A percentile compares a stretch with the other conserved stretches of the same genome.
Conservation (phyloP, 305 asterid genomes). For the Fraxinus sp. region DNA sequence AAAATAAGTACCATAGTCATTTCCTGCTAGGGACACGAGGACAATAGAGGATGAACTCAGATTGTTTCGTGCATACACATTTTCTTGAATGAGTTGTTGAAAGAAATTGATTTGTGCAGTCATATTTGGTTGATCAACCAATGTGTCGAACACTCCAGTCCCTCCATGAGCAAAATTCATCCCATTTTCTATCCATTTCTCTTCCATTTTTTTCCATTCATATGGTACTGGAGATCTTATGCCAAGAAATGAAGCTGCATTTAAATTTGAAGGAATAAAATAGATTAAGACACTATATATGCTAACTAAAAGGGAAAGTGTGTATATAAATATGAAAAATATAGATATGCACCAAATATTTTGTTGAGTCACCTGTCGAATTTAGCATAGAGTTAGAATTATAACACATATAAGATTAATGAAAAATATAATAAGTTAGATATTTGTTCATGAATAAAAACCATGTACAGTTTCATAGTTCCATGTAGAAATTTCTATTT, state of each 20-base stretch:
- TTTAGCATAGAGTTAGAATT: too few relatives aligned
- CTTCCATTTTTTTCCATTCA: slow-evolving; percentile 12
- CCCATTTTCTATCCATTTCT: slow-evolving; percentile 32
- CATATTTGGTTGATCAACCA: slow-evolving; percentile 62
- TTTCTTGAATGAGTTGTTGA: slow-evolving; percentile 44
- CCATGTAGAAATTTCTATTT: too few relatives aligned
- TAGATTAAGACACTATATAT: not conserved
- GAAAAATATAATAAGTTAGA: too few relatives aligned
- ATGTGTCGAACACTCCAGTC: slow-evolving; percentile 60
- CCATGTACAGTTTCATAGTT: too few relatives aligned
- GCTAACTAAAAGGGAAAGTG: too few relatives aligned
- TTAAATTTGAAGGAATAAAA: not conserved
- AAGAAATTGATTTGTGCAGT: slow-evolving; percentile 58
- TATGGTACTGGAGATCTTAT: slow-evolving; percentile 47
- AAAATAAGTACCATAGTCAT: slow-evolving; percentile 56
- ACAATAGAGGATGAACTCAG: slow-evolving; percentile 47
- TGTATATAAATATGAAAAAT: not conserved
- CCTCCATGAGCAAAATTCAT: slow-evolving; percentile 70
- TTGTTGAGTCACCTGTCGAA: too few relatives aligned
- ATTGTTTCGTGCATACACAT: slow-evolving; percentile 30
- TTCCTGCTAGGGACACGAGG: slow-evolving; percentile 63
- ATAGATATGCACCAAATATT: too few relatives aligned
- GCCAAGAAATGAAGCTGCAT: slow-evolving; percentile 51
- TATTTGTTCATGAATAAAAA: too few relatives aligned
- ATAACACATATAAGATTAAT: too few relatives aligned